Evolutionary conservation across 139 green algal genomes (phyloP).

Genomic region (Spirogloea muscicola): DNA sequence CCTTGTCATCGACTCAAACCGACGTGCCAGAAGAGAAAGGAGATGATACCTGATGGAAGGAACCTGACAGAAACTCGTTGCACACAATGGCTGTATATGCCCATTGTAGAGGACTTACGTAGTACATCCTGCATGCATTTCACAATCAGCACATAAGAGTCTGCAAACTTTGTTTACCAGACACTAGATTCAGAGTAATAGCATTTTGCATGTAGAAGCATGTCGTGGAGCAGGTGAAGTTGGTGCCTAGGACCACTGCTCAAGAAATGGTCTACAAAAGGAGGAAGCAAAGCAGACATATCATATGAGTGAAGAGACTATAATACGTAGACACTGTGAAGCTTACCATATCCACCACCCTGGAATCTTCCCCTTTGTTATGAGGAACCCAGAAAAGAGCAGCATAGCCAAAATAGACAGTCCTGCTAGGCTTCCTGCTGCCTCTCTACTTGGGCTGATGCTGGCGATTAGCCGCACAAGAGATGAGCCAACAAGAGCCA

Average conservation of each 20-base stretch:
- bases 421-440: conserved; percentile 15
- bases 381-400: conserved; percentile 46
- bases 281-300: too few relatives aligned
- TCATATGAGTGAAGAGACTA: background rate
- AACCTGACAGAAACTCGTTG: conserved; percentile 43
- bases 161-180: background rate
- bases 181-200: too few relatives aligned
- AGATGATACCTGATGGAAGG: conserved; percentile 10
- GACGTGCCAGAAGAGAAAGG: background rate
- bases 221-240: too few relatives aligned
- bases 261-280: too few relatives aligned
- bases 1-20: background rate
- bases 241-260: too few relatives aligned
- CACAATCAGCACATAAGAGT: background rate
- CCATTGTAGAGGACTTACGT: conserved; percentile 37
- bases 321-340: too few relatives aligned
- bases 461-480: conserved; percentile 41
- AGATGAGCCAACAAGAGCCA: conserved; percentile 20
- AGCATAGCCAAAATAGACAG: conserved; percentile 28
- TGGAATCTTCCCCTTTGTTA: conserved; percentile 37
- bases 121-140: too few relatives aligned
- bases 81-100: conserved; percentile 14
- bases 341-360: conserved; percentile 25
- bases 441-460: conserved; percentile 24
- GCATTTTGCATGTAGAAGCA: too few relatives aligned